Conservation (phyloP, 345 rosid genomes). For the Pelargonium nanum region DNA sequence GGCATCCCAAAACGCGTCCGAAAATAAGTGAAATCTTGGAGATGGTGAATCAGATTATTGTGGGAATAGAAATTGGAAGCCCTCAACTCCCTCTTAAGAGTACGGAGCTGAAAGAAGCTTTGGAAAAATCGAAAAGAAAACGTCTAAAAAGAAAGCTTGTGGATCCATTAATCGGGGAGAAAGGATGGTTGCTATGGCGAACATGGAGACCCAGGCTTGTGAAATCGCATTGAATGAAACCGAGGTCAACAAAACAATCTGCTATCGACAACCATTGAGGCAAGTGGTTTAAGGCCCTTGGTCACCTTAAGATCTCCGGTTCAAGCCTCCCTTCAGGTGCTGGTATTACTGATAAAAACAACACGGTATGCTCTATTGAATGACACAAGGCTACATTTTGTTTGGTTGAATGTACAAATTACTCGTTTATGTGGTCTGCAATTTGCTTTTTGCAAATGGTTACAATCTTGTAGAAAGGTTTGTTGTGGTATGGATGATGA, state of each 20-base stretch:
- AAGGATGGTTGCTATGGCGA: slow-evolving; percentile 41
- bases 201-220: slow-evolving; percentile 42
- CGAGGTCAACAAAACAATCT: not conserved
- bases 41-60: slow-evolving; percentile 55
- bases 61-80: slow-evolving; percentile 28
- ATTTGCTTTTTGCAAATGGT: no score
- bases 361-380: no score
- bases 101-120: slow-evolving; percentile 19
- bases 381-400: no score
- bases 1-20: slow-evolving; percentile 58
- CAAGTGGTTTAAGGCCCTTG: no score
- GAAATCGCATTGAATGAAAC: slow-evolving; percentile 5
- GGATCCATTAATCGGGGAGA: slow-evolving; percentile 35
- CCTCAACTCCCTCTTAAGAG: slow-evolving; percentile 26
- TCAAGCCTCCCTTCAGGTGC: no score
- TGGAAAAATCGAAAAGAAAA: slow-evolving; percentile 33
- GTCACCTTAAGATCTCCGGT: no score
- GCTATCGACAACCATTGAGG: not conserved
- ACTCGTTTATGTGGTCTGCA: no score
- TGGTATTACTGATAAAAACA: no score
- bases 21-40: slow-evolving; percentile 70
- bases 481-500: no score
- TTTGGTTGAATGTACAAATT: no score
- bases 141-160: slow-evolving; percentile 39
- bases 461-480: no score